phyloP scores from a whole-genome alignment of 2,329 filamentous ascomycete species.

The Cladosporium colombiae region DNA sequence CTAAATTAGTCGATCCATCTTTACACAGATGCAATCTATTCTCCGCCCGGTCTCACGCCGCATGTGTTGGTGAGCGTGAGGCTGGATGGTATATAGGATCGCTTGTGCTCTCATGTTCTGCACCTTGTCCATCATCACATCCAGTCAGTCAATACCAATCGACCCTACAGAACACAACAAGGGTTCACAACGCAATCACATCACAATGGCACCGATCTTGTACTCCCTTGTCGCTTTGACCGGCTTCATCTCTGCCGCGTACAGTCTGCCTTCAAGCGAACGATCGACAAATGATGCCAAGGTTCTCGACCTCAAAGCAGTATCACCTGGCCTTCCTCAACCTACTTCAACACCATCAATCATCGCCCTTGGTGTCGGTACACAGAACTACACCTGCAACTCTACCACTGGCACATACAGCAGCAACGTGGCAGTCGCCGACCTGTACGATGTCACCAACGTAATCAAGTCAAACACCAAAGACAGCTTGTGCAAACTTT shows the following conservation, averaged over 20 bases:
- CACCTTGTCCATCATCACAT: slow-evolving; percentile 16
- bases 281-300: slow-evolving; percentile 10
- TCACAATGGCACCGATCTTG: slow-evolving; percentile 13
- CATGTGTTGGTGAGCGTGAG: slow-evolving; percentile 14
- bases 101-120: slow-evolving; percentile 14
- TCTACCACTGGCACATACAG: slow-evolving; percentile 28
- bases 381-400: slow-evolving; percentile 69
- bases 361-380: slow-evolving; percentile 64
- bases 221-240: slow-evolving; percentile 6
- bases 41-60: slow-evolving; percentile 16
- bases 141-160: neutral
- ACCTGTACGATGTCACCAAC: slow-evolving; percentile 47
- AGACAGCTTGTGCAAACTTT: slow-evolving; percentile 24
- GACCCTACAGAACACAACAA: slow-evolving; percentile 1
- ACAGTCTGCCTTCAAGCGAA: slow-evolving; percentile 12
- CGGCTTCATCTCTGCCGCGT: slow-evolving; percentile 7
- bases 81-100: slow-evolving; percentile 15
- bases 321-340: slow-evolving; percentile 14
- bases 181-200: slow-evolving; percentile 1
- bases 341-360: slow-evolving; percentile 25
- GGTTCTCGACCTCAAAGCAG: slow-evolving; percentile 11
- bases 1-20: slow-evolving; percentile 19
- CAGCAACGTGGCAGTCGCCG: slow-evolving; percentile 40
- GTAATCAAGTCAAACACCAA: slow-evolving; percentile 37
- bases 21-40: slow-evolving; percentile 19